Evolutionary conservation across 257 asterid species (phyloP), one percentile per base, ranked within the genome.

Genomic region (Solanum gracilifrons): DNA sequence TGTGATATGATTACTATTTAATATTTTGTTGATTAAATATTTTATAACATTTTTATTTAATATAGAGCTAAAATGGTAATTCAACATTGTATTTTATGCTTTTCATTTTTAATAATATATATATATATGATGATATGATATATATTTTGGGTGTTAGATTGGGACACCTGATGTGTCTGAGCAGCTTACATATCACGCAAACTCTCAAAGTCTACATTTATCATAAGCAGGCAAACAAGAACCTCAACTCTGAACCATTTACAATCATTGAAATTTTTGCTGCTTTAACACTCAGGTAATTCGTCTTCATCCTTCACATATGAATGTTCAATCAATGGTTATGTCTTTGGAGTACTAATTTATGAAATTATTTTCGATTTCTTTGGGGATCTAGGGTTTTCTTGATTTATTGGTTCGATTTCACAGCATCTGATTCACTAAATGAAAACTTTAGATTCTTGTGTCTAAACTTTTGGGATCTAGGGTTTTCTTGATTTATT

Each of bases 171-270:
- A 27, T 80, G 68, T 16, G 58, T 80, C 32, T 55, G n/a, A 18
- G 39, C 87, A 62, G 84, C 88, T 86, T 86, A 33, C 46, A 32
- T 86, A 73, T 46, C 37, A 72, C 88, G 88, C 88, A 32, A 86
- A 29, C 71, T 86, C 55, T 6, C 9, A 20, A 21, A 7, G 21
- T 32, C 73, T 32, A 2, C n/a, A 77, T 43, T 43, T 69, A 13
- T 25, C 72, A 64, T 64, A 64, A 62, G 76, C 25, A 62, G 48
- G 15, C 4, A 29, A 21, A 55, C 86, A 73, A 16, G 27, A 48
- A 48, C 4, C 82, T 71, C 46, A 11, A 31, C 15, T 36, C 21
- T 32, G 13, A 46, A 32, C 83, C 46, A 4, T 39, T 13, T 32
- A 3, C 37, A 39, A 39, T 6, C 36, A 39, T 18, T 85, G 83